Conservation (phyloP, 2,329 filamentous ascomycete species). For the Colletotrichum sp. region DNA sequence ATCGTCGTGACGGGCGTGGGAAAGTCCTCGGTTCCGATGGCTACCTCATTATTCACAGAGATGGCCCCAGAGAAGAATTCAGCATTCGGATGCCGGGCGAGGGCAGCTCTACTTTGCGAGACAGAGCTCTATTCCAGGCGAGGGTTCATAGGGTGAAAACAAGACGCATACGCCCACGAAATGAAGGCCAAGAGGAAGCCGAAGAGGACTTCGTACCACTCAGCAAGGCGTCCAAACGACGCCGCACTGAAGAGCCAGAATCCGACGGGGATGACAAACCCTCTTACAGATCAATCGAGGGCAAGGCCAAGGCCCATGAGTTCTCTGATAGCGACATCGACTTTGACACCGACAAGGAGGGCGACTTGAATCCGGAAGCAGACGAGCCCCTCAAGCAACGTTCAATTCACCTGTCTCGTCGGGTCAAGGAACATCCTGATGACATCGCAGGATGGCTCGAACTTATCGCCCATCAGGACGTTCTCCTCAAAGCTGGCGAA, state of each 20-base stretch:
- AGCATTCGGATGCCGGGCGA: slow-evolving; percentile 52
- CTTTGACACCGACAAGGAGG: slow-evolving; percentile 51
- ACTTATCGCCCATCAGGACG: slow-evolving; percentile 80
- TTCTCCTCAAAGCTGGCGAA: slow-evolving; percentile 60
- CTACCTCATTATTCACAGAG: slow-evolving; percentile 70
- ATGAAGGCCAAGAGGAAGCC: slow-evolving; percentile 13
- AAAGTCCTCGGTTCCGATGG: slow-evolving; percentile 70
- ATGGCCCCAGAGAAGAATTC: slow-evolving; percentile 62
- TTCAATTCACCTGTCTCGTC: slow-evolving; percentile 66
- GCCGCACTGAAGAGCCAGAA: slow-evolving; percentile 47
- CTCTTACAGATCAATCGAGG: slow-evolving; percentile 71
- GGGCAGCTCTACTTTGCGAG: slow-evolving; percentile 43
- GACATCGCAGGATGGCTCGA: slow-evolving; percentile 78
- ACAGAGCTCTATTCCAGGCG: slow-evolving; percentile 54
- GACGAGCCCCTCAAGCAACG: slow-evolving; percentile 56
- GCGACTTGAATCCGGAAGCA: slow-evolving; percentile 33
- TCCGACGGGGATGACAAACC: slow-evolving; percentile 49
- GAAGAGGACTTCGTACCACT: slow-evolving; percentile 57
- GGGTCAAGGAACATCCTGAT: slow-evolving; percentile 68
- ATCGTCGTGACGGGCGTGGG: slow-evolving; percentile 72
- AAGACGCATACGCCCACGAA: slow-evolving; percentile 44
- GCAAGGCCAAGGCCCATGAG: slow-evolving; percentile 59
- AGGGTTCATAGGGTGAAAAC: slow-evolving; percentile 42
- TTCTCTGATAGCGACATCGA: slow-evolving; percentile 55
- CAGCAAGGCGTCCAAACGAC: background rate